A percentile compares a stretch with the other conserved stretches of the same genome.
Conservation (phyloP, 202 grass and related monocot species). For the Alloteropsis angusta region DNA sequence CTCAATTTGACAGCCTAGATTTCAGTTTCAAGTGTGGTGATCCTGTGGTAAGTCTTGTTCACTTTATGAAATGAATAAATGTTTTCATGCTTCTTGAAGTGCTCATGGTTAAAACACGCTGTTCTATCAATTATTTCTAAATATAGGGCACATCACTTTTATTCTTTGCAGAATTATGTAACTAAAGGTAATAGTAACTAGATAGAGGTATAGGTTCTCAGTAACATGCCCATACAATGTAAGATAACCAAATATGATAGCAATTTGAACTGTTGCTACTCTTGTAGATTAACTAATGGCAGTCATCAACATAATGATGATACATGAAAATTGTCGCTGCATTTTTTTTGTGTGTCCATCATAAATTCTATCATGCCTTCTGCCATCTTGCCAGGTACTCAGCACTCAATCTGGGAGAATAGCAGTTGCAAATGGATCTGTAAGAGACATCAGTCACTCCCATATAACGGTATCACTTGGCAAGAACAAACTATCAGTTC, state of each 20-base stretch:
- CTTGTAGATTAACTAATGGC: constrained; percentile 3
- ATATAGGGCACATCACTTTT: neutral
- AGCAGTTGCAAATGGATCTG: constrained; percentile 75
- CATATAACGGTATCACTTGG: constrained; percentile 57
- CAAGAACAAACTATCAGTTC: constrained; percentile 1
- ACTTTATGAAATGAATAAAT: neutral
- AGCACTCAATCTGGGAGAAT: constrained; percentile 69
- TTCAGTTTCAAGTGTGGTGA: constrained; percentile 62
- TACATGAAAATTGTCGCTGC: neutral
- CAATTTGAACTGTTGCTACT: neutral
- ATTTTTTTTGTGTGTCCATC: constrained; percentile 2
- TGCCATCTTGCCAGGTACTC: constrained; percentile 54
- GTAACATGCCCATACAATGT: neutral
- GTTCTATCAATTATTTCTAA: neutral
- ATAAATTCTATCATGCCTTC: neutral
- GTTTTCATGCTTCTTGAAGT: constrained; percentile 3
- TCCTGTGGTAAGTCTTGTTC: constrained; percentile 60
- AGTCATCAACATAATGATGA: neutral
- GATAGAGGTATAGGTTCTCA: neutral
- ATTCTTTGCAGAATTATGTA: constrained; percentile 1
- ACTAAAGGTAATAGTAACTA: neutral
- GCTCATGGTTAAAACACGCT: neutral
- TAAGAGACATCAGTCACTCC: constrained; percentile 61
- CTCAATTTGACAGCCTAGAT: constrained; percentile 42
- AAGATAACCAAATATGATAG: neutral